Evolutionary conservation across 2,329 filamentous ascomycete genomes (phyloP), one percentile per base, ranked within the genome.

Genomic region (Xylariales sp.): DNA sequence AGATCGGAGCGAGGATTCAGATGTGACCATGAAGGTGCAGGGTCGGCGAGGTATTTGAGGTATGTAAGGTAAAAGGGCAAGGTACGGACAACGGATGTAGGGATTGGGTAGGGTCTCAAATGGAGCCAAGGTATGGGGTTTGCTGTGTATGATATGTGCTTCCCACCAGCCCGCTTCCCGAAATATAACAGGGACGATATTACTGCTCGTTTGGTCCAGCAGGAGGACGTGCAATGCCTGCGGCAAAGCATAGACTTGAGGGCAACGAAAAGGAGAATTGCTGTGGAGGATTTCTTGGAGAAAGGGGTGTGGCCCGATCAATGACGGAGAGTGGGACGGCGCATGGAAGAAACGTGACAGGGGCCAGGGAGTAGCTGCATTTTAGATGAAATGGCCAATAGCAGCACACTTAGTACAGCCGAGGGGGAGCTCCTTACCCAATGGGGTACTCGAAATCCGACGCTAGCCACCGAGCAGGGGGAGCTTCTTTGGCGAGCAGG

Each of bases 351-450:
- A 70, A 69, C 61, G 66, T 68, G 69, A 71, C 65, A 70, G 62
- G 69, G 69, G 58, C 50, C 53, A 51, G 49, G 44, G 51, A 50
- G 46, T 57, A 54, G 56, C 62, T 63, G 65, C 62, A 65, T 67
- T 65, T 67, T 64, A 65, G 63, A 76, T 74, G 66, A 70, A 67
- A 58, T 62, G 63, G 52, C 73, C 73, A 77, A 76, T 76, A 62
- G 64, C 56, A 54, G 57, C 45, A 47, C 41, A 34, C 46, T 38
- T 54, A 46, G 38, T 46, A 61, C 59, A 59, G 60, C 61, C 63
- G 61, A 64, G 65, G 61, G 59, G 61, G 65, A 61, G 61, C 55
- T 56, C 62, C 54, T 59, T 70, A 64, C 70, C 73, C 67, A 74
- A 77, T 71, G 53, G 58, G 65, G 70, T 59, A 69, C 60, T 59